Evolutionary conservation across 179 eudicot genomes (phyloP).

Genomic region (Patellifolia procumbens): DNA sequence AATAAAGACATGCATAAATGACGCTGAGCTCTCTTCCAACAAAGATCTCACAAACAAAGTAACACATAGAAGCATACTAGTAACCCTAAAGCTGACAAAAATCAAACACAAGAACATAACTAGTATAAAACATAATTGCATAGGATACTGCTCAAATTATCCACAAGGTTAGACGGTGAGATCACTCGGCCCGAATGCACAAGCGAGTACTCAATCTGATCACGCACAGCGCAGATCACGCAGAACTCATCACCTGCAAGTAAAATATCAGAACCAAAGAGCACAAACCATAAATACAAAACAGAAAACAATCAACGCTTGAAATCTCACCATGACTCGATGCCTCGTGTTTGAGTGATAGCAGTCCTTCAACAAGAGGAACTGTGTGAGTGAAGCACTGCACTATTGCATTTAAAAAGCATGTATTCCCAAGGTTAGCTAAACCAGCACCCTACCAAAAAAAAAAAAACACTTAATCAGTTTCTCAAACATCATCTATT

Average conservation of each 20-base stretch:
- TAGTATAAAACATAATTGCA: not conserved
- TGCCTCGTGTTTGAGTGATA: conserved; percentile 34
- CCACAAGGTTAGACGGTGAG: conserved; percentile 55
- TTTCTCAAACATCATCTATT: not conserved
- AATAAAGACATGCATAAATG: not conserved
- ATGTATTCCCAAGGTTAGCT: conserved; percentile 78
- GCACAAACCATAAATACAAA: not conserved
- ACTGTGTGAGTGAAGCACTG: conserved; percentile 91
- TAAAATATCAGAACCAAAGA: conserved; percentile 1
- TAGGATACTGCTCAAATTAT: conserved; percentile 79
- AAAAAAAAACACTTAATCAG: not conserved
- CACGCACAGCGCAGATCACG: conserved; percentile 58
- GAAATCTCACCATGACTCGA: conserved; percentile 51
- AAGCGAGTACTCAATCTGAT: conserved; percentile 51
- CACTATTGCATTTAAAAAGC: conserved; percentile 80
- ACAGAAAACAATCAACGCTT: too few species aligned
- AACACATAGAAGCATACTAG: not conserved
- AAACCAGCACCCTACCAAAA: conserved; percentile 78
- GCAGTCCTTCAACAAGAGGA: conserved; percentile 63
- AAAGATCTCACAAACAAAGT: not conserved
- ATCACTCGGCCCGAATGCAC: conserved; percentile 36
- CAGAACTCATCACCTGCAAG: conserved; percentile 67
- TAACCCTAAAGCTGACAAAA: not conserved
- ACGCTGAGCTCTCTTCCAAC: not conserved
- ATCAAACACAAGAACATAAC: not conserved